A percentile compares a stretch with the other conserved stretches of the same genome.
phyloP scores from a whole-genome alignment of 306 rosid genomes.

The Quercus robur region DNA sequence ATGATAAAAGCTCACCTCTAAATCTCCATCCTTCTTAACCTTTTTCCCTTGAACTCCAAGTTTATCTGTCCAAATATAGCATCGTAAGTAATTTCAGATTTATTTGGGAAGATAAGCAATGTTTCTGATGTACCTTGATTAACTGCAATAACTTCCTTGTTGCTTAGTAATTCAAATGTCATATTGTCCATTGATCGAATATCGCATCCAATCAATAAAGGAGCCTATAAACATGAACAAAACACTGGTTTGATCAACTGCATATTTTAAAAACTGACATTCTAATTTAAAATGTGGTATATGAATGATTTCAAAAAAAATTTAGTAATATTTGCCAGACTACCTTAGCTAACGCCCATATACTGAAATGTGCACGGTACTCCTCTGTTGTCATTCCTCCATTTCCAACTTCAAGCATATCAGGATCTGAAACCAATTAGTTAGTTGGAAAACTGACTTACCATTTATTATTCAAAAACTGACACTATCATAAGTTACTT shows the following conservation, averaged over 20 bases:
- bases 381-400: slow-evolving; percentile 76
- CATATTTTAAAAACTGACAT: neutral
- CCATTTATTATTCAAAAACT: no score
- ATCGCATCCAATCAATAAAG: slow-evolving; percentile 73
- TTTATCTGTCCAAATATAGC: slow-evolving; percentile 34
- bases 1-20: slow-evolving; percentile 49
- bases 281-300: slow-evolving; percentile 6
- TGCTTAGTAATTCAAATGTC: slow-evolving; percentile 49
- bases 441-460: neutral
- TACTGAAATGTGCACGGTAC: slow-evolving; percentile 77
- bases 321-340: neutral
- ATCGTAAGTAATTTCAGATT: neutral
- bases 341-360: slow-evolving; percentile 82
- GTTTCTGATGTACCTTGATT: slow-evolving; percentile 51
- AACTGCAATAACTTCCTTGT: slow-evolving; percentile 65
- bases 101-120: neutral
- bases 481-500: no score
- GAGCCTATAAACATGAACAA: slow-evolving; percentile 38
- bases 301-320: neutral
- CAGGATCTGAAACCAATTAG: slow-evolving; percentile 55
- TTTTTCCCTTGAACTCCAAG: slow-evolving; percentile 73
- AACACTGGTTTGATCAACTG: neutral
- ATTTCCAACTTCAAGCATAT: slow-evolving; percentile 86
- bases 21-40: slow-evolving; percentile 39
- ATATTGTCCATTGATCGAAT: slow-evolving; percentile 49